Percentiles rank a stretch among this genome's conserved stretches.
These are phyloP conservation scores for Claviceps sp. DNA, from an alignment of 2,329 filamentous ascomycete genomes.

Conservation along the genomic window DNA sequence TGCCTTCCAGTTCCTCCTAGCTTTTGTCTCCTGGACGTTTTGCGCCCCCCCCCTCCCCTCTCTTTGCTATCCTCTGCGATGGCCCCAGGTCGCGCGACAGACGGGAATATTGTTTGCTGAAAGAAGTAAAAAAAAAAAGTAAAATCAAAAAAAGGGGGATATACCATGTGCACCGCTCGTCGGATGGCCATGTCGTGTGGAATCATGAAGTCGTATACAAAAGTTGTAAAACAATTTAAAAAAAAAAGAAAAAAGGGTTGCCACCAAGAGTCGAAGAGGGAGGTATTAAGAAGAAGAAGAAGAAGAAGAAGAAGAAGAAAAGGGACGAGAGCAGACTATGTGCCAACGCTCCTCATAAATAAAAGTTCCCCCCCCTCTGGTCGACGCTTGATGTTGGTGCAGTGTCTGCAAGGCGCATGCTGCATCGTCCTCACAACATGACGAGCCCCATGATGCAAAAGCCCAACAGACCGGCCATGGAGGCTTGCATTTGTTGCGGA, in stretches of 20 bases:
- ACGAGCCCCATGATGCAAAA: constrained; percentile 24
- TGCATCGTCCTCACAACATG: constrained; percentile 14
- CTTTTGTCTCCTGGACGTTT: too few relatives aligned
- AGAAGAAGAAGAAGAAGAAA: not conserved
- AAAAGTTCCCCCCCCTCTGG: not conserved
- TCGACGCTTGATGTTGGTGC: not conserved
- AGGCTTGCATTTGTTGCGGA: constrained; percentile 19
- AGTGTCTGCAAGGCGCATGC: not conserved
- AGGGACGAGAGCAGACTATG: not conserved
- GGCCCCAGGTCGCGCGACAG: not conserved
- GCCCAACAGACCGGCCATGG: constrained; percentile 21
- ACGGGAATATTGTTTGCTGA: not conserved
- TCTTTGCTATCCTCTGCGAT: not conserved
- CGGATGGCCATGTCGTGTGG: constrained; percentile 3
- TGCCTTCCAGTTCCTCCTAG: not conserved
- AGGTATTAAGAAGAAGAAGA: not conserved
- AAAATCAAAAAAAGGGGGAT: too few relatives aligned
- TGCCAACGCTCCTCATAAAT: not conserved
- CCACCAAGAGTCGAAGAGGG: not conserved
- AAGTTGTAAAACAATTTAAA: not conserved
- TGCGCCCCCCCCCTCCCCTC: not conserved
- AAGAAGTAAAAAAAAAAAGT: not conserved
- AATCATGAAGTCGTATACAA: constrained; percentile 6
- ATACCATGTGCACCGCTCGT: constrained; percentile 1
- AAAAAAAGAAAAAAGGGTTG: not conserved